A percentile compares a stretch with the other conserved stretches of the same genome.
Conservation (phyloP, 768 basidiomycete species). For the Hygrocybe coccinea region DNA sequence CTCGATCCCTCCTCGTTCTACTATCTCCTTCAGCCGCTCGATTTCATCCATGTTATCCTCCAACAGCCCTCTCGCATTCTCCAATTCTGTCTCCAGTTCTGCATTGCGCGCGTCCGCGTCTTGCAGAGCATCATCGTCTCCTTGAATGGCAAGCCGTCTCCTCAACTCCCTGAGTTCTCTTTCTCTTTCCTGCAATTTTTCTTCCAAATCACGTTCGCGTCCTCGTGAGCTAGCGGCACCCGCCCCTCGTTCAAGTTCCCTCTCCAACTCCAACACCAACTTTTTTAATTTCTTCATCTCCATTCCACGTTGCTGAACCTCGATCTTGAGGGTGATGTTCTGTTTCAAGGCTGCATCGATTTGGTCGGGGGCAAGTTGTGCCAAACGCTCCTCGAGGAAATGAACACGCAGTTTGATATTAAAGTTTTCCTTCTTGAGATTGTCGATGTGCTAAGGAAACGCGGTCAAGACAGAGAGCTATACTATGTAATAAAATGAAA, state of each 20-base stretch:
- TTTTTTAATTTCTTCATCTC: slow-evolving; percentile 93
- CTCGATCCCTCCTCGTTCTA: slow-evolving; percentile 51
- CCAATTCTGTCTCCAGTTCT: slow-evolving; percentile 70
- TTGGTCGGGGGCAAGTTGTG: slow-evolving; percentile 85
- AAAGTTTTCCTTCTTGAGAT: slow-evolving; percentile 95
- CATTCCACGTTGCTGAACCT: slow-evolving; percentile 82
- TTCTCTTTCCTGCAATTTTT: slow-evolving; percentile 68
- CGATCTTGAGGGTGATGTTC: slow-evolving; percentile 89
- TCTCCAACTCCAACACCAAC: slow-evolving; percentile 76
- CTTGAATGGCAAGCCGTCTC: slow-evolving; percentile 38
- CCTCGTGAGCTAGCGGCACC: slow-evolving; percentile 38
- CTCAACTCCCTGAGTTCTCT: slow-evolving; percentile 64
- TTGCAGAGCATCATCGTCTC: slow-evolving; percentile 46
- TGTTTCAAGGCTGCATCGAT: slow-evolving; percentile 89
- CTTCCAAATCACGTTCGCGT: slow-evolving; percentile 72
- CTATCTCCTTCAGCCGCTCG: slow-evolving; percentile 62
- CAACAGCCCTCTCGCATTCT: slow-evolving; percentile 60
- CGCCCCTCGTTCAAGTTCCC: slow-evolving; percentile 60
- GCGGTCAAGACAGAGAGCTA: neutral
- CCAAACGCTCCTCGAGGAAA: slow-evolving; percentile 89
- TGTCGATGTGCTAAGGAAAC: slow-evolving; percentile 76
- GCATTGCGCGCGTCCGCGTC: slow-evolving; percentile 58
- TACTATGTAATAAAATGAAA: neutral
- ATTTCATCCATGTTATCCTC: slow-evolving; percentile 85
- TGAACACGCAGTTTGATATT: slow-evolving; percentile 93